phyloP scores from a whole-genome alignment of 2,329 filamentous ascomycete genomes.

The Curvularia verruculosa region DNA sequence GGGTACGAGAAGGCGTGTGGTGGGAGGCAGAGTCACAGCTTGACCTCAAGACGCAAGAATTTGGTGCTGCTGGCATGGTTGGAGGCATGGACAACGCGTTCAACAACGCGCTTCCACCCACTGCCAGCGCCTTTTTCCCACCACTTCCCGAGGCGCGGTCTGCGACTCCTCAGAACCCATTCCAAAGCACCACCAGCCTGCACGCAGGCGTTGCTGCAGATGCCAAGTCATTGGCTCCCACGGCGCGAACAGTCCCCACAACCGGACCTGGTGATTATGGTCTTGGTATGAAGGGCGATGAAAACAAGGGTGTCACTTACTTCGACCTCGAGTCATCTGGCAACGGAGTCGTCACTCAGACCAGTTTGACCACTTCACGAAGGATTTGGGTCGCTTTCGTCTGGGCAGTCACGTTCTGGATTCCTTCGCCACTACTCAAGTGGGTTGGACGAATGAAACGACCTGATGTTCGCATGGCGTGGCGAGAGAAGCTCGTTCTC shows the following conservation, averaged over 20 bases:
- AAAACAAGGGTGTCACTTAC: slow-evolving; percentile 55
- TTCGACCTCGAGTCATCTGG: slow-evolving; percentile 84
- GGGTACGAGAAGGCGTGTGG: slow-evolving; percentile 94
- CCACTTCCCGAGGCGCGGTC: slow-evolving; percentile 61
- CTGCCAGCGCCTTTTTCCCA: slow-evolving; percentile 70
- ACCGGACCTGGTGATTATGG: slow-evolving; percentile 78
- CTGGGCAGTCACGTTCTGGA: slow-evolving; percentile 91
- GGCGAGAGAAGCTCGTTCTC: slow-evolving; percentile 92
- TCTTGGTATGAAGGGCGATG: slow-evolving; percentile 83
- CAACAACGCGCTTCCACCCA: slow-evolving; percentile 61
- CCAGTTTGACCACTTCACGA: slow-evolving; percentile 66
- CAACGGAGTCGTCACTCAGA: slow-evolving; percentile 76
- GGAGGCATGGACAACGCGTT: slow-evolving; percentile 71
- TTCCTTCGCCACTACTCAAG: slow-evolving; percentile 83
- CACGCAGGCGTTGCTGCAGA: slow-evolving; percentile 53
- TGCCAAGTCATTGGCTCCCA: slow-evolving; percentile 59
- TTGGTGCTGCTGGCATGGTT: slow-evolving; percentile 46
- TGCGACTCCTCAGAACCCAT: slow-evolving; percentile 74
- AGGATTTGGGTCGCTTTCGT: slow-evolving; percentile 81
- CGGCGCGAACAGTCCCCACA: slow-evolving; percentile 64
- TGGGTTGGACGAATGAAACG: slow-evolving; percentile 93
- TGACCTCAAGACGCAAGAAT: slow-evolving; percentile 75
- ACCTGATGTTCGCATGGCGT: slow-evolving; percentile 94
- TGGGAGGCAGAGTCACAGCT: slow-evolving; percentile 98
- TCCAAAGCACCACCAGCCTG: slow-evolving; percentile 58